Evolutionary conservation across 768 basidiomycete species (phyloP).

Genomic region (Trametopsis cervina): DNA sequence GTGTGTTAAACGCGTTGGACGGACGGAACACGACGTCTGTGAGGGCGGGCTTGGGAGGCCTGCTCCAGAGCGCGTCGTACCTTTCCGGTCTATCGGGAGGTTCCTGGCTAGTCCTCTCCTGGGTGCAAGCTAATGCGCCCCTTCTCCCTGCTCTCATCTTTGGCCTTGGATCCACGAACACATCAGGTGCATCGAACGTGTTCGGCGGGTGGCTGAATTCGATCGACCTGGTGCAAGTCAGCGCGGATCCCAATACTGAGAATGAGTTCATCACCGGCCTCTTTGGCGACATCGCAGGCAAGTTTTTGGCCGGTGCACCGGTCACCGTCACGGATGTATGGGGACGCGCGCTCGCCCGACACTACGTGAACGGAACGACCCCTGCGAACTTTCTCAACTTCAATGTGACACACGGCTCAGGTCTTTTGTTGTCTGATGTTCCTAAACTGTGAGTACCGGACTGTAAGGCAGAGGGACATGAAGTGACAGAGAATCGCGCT

Average conservation of each 20-base stretch:
- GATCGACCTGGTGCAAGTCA: constrained; percentile 29
- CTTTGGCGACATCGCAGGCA: constrained; percentile 45
- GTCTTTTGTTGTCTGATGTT: constrained; percentile 60
- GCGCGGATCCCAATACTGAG: constrained; percentile 48
- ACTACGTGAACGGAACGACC: constrained; percentile 64
- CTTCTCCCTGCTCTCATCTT: constrained; percentile 47
- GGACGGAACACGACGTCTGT: constrained; percentile 38
- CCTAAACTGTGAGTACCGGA: constrained; percentile 23
- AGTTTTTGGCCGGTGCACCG: constrained; percentile 37
- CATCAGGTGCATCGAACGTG: constrained; percentile 30
- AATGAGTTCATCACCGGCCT: constrained; percentile 48
- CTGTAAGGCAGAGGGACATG: no score
- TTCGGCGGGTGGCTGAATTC: constrained; percentile 48
- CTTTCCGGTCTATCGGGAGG: constrained; percentile 50
- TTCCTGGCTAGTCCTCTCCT: constrained; percentile 60
- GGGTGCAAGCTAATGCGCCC: constrained; percentile 61
- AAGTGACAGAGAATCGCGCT: no score
- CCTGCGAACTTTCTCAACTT: constrained; percentile 54
- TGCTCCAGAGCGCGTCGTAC: constrained; percentile 48
- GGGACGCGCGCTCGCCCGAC: constrained; percentile 60
- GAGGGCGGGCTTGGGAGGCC: constrained; percentile 37
- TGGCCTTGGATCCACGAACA: constrained; percentile 48
- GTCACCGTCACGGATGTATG: constrained; percentile 49
- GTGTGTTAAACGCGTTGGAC: constrained; percentile 41
- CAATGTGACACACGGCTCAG: constrained; percentile 59